Base-by-base conservation (phyloP, 2,329 filamentous ascomycete species). In the Penicillium sp. region DNA sequence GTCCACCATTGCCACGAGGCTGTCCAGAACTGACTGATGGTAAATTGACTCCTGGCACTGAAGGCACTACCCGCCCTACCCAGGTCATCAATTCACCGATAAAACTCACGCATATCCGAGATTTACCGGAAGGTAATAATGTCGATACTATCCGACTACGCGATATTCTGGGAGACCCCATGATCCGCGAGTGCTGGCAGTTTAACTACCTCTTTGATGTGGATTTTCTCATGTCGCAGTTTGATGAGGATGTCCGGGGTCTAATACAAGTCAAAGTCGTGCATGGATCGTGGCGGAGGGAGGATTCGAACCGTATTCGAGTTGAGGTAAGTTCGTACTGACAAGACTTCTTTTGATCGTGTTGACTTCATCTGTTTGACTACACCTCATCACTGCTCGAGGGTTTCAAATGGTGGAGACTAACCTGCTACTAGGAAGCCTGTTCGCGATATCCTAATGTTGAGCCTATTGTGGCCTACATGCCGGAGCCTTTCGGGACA, bases 401-500 rank as follows among this genome's bases (percentile, higher is more conserved):
- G 16, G 41, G 27, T 2, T 31, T 31, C 21, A 25, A 46, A 7
- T 38, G 7, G 12, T 25, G 27, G n/a, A 13, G 13, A 52, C 23
- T 50, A n/a, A 50, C 15, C 8, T 21, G 21, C 23, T 12, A 15
- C 8, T 52, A 91, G 86, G 78, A 85, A 68, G 78, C 83, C 63
- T 86, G 86, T 46, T 69, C 78, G 15, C 77, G 78, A 15, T 85
- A 87, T 65, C 67, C 78, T 2, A 93, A 94, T 67, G 82, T 94
- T 23, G 78, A 84, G 23, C 79, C 91, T 1, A 85, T 91, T 57
- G 78, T 82, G 16, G 90, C 91, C 0, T 90, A 86, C 56, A 88
- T 96, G 82, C 88, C 90, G 0, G 89, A 93, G 67, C 84, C 86
- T 60, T 95, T 91, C 67, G 91, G 91, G 3, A 96, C 91, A 0